Evolutionary conservation across 2,329 filamentous ascomycete species (phyloP).

Genomic region (Chalaropsis ovoidea): DNA sequence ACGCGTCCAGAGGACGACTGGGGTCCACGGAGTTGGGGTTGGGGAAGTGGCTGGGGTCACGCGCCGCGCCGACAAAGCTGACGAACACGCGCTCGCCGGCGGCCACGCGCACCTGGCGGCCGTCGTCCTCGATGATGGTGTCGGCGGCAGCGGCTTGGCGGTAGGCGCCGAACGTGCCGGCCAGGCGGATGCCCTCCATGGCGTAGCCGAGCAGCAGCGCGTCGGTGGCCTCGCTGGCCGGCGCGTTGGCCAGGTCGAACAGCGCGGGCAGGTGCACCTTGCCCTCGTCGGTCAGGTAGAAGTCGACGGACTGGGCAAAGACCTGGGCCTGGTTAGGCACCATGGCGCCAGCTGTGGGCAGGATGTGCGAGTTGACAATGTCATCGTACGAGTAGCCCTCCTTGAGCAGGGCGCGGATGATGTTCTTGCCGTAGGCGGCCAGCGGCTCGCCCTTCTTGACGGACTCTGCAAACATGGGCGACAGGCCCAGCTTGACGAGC

Average conservation of each 20-base stretch:
- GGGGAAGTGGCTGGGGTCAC: conserved; percentile 51
- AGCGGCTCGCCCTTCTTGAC: conserved; percentile 45
- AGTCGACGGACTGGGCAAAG: conserved; percentile 65
- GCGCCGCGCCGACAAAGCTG: conserved; percentile 49
- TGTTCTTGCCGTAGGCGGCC: conserved; percentile 52
- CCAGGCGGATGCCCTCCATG: conserved; percentile 61
- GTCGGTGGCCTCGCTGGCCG: conserved; percentile 49
- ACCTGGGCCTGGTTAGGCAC: conserved; percentile 62
- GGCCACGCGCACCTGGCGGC: conserved; percentile 41
- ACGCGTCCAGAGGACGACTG: conserved; percentile 51
- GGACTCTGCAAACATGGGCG: conserved; percentile 45
- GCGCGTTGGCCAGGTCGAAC: conserved; percentile 46
- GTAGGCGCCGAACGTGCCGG: conserved; percentile 52
- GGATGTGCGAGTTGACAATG: conserved; percentile 59
- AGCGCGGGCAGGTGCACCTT: conserved; percentile 49
- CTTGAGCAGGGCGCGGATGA: conserved; percentile 56
- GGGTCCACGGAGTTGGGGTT: conserved; percentile 52
- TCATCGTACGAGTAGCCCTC: conserved; percentile 52
- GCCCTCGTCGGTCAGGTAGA: conserved; percentile 53
- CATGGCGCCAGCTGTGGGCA: conserved; percentile 56
- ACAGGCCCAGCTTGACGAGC: conserved; percentile 40
- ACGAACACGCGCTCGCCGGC: conserved; percentile 53
- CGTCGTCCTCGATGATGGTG: conserved; percentile 40
- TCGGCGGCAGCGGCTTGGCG: conserved; percentile 43
- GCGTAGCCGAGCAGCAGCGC: conserved; percentile 57